phyloP scores from a whole-genome alignment of 352 stramenopile species.

The Phytophthora melonis region DNA sequence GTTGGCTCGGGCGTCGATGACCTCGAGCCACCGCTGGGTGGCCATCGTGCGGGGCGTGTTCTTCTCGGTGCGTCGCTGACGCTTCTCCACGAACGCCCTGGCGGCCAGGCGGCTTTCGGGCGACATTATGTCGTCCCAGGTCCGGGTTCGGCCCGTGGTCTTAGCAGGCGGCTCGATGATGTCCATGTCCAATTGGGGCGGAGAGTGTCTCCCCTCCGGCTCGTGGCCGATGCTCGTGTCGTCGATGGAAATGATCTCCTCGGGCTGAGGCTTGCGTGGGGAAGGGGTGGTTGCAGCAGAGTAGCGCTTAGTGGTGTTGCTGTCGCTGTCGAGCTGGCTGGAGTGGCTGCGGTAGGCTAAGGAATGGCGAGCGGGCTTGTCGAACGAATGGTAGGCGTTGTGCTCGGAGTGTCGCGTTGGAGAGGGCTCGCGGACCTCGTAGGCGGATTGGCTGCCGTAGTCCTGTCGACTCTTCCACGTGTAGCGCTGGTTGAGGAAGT shows the following conservation, averaged over 20 bases:
- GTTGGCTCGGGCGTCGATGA: constrained; percentile 43
- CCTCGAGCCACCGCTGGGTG: constrained; percentile 73
- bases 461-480: constrained; percentile 21
- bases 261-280: constrained; percentile 2
- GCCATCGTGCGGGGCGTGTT: constrained; percentile 68
- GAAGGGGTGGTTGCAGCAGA: neutral
- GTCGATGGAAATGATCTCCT: constrained; percentile 13
- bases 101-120: constrained; percentile 59
- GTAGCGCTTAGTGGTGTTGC: neutral
- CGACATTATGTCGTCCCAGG: constrained; percentile 50
- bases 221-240: neutral
- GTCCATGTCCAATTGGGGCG: constrained; percentile 35
- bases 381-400: neutral
- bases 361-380: constrained; percentile 16
- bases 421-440: constrained; percentile 16
- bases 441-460: constrained; percentile 11
- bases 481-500: constrained; percentile 15
- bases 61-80: constrained; percentile 54
- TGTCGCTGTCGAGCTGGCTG: constrained; percentile 15
- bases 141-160: constrained; percentile 7
- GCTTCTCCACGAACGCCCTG: constrained; percentile 77
- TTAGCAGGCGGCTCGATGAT: constrained; percentile 30
- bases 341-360: constrained; percentile 1
- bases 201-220: constrained; percentile 3
- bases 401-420: constrained; percentile 9